These are phyloP conservation scores for Xylaria intraflava DNA, from an alignment of 495 filamentous ascomycete species.

Conservation along the genomic window DNA sequence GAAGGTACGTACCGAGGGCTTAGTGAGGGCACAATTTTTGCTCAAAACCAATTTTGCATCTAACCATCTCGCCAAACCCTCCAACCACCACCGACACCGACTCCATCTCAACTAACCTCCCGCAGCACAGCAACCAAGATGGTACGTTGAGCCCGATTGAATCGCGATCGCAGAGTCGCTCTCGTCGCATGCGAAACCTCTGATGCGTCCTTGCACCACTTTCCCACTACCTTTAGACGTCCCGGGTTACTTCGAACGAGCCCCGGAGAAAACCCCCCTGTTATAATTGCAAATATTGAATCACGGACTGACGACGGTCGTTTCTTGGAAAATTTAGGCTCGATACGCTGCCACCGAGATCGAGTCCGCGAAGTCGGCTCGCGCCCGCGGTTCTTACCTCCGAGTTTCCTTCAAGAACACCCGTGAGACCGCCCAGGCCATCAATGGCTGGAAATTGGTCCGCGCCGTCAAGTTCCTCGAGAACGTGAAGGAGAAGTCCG, in stretches of 20 bases:
- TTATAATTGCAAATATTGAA: slow-evolving; percentile 1
- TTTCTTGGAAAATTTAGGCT: slow-evolving; percentile 52
- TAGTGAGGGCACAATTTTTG: slow-evolving; percentile 34
- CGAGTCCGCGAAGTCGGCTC: slow-evolving; percentile 84
- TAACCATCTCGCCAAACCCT: slow-evolving; percentile 25
- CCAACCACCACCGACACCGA: slow-evolving; percentile 27
- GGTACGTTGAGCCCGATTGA: slow-evolving; percentile 19
- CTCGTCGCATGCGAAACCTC: slow-evolving; percentile 3
- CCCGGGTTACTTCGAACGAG: neutral
- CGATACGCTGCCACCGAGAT: slow-evolving; percentile 95
- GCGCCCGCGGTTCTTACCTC: slow-evolving; percentile 95
- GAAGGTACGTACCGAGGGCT: slow-evolving; percentile 23
- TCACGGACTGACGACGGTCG: slow-evolving; percentile 5
- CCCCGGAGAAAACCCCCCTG: neutral
- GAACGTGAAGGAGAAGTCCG: slow-evolving; percentile 90
- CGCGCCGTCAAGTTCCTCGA: slow-evolving; percentile 92
- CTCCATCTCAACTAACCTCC: slow-evolving; percentile 24
- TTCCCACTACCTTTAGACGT: neutral
- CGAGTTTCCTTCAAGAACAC: slow-evolving; percentile 99
- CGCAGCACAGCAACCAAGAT: slow-evolving; percentile 28
- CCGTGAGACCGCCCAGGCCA: slow-evolving; percentile 96
- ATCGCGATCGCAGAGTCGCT: neutral
- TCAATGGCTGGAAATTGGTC: slow-evolving; percentile 97
- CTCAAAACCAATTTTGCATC: slow-evolving; percentile 25
- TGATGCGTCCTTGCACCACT: neutral